Evolutionary conservation across 1,139 yeast species (phyloP).

Genomic region (Suhomyces guaymorum): DNA sequence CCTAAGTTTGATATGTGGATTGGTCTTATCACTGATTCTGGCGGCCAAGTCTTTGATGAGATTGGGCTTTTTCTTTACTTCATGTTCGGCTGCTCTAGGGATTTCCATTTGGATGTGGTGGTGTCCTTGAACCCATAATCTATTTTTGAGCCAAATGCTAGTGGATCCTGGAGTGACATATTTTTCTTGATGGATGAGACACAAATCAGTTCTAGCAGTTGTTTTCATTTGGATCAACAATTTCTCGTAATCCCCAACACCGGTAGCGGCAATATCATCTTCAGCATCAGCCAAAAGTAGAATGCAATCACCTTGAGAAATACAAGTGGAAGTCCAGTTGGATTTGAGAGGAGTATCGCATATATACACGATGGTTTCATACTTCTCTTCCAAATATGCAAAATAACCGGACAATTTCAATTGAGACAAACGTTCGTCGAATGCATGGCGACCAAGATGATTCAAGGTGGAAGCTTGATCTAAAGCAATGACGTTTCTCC

Average conservation of each 20-base stretch:
- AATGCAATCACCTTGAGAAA: slow-evolving; percentile 92
- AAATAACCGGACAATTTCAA: slow-evolving; percentile 85
- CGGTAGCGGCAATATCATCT: slow-evolving; percentile 60
- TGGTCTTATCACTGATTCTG: slow-evolving; percentile 35
- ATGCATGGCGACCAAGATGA: slow-evolving; percentile 89
- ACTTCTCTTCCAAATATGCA: slow-evolving; percentile 87
- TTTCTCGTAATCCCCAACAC: slow-evolving; percentile 83
- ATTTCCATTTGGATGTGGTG: slow-evolving; percentile 78
- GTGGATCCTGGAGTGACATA: slow-evolving; percentile 85
- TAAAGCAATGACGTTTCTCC: slow-evolving; percentile 70
- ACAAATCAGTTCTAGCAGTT: slow-evolving; percentile 85
- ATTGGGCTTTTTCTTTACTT: slow-evolving; percentile 19
- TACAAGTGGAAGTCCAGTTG: slow-evolving; percentile 89
- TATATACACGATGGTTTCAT: slow-evolving; percentile 81
- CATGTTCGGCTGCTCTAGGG: slow-evolving; percentile 21
- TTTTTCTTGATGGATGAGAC: slow-evolving; percentile 80
- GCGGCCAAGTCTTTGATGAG: slow-evolving; percentile 42
- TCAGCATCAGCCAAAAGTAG: slow-evolving; percentile 68
- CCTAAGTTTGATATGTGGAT: slow-evolving; percentile 35
- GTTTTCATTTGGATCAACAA: slow-evolving; percentile 73
- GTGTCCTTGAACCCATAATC: slow-evolving; percentile 91
- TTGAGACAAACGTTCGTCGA: slow-evolving; percentile 77
- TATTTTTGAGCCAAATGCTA: slow-evolving; percentile 74
- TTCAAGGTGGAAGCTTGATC: slow-evolving; percentile 80
- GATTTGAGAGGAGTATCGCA: slow-evolving; percentile 85